These are phyloP conservation scores for Gamarada debralockiae DNA, from an alignment of 495 filamentous ascomycete genomes.

Conservation along the genomic window DNA sequence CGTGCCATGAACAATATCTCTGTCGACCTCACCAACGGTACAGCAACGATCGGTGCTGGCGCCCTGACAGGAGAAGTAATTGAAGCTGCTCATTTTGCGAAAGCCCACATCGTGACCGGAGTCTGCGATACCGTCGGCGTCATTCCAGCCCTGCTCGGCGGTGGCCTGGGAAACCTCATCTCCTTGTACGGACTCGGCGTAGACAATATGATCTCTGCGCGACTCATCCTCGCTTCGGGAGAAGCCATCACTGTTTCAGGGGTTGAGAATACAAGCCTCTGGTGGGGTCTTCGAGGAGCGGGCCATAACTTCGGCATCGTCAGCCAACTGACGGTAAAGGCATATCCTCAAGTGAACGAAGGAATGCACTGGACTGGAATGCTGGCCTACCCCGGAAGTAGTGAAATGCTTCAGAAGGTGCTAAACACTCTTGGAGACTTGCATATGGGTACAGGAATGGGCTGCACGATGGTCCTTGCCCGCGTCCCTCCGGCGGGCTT, in stretches of 20 bases:
- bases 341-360: constrained; percentile 14
- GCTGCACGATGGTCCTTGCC: too few species aligned
- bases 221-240: constrained; percentile 31
- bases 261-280: constrained; percentile 42
- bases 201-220: constrained; percentile 31
- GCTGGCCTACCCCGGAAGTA: constrained; percentile 1
- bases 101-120: too few species aligned
- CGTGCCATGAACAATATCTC: neutral
- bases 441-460: too few species aligned
- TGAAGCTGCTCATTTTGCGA: too few species aligned
- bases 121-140: constrained; percentile 28
- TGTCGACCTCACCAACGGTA: too few species aligned
- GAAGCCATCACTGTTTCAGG: constrained; percentile 24
- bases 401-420: neutral
- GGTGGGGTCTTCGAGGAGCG: constrained; percentile 40
- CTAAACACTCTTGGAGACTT: too few species aligned
- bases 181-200: constrained; percentile 34
- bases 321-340: constrained; percentile 32
- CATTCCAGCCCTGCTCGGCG: constrained; percentile 36
- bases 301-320: constrained; percentile 49
- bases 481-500: too few species aligned
- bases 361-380: constrained; percentile 2
- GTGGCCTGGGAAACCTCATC: constrained; percentile 30
- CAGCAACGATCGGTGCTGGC: too few species aligned
- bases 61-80: too few species aligned